Percentiles rank a stretch among this genome's conserved stretches.
Conservation (phyloP, 495 filamentous ascomycete genomes). For the Aspergillus incahuasiensis region DNA sequence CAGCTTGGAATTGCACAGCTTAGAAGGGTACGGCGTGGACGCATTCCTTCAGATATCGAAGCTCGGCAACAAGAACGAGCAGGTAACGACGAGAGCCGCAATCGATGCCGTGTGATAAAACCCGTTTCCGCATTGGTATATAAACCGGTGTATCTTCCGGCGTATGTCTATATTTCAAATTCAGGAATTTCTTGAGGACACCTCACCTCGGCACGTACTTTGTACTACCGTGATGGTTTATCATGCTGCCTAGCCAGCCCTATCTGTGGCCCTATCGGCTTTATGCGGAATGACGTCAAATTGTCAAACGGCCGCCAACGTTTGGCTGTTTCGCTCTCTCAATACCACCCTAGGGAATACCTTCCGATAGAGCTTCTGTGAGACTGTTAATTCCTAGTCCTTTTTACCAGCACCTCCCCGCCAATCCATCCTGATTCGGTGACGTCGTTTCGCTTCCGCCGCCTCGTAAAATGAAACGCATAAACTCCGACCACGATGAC, state of each 20-base stretch:
- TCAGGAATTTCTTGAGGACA: background rate
- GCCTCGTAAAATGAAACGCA: constrained; percentile 29
- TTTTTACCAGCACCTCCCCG: background rate
- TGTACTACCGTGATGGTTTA: background rate
- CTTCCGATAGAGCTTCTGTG: background rate
- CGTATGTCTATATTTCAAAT: background rate
- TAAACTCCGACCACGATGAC: constrained; percentile 25
- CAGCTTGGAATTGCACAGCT: constrained; percentile 81
- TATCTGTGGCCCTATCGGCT: background rate
- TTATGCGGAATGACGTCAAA: constrained; percentile 18
- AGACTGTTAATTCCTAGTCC: background rate
- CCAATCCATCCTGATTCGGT: background rate
- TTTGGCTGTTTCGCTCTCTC: background rate
- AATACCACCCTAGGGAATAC: background rate
- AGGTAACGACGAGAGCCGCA: constrained; percentile 78
- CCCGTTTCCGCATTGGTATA: background rate
- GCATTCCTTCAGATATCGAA: constrained; percentile 96
- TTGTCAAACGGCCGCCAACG: background rate
- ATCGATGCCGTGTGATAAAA: constrained; percentile 78
- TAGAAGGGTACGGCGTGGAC: constrained; percentile 97
- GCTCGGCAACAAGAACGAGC: constrained; percentile 97
- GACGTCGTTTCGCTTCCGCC: constrained; percentile 17
- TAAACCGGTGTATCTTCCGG: background rate
- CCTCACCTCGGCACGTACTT: background rate
- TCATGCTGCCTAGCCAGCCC: background rate